Base-by-base conservation (phyloP, 2,329 filamentous ascomycete genomes). In the Colletotrichum higginsianum region DNA sequence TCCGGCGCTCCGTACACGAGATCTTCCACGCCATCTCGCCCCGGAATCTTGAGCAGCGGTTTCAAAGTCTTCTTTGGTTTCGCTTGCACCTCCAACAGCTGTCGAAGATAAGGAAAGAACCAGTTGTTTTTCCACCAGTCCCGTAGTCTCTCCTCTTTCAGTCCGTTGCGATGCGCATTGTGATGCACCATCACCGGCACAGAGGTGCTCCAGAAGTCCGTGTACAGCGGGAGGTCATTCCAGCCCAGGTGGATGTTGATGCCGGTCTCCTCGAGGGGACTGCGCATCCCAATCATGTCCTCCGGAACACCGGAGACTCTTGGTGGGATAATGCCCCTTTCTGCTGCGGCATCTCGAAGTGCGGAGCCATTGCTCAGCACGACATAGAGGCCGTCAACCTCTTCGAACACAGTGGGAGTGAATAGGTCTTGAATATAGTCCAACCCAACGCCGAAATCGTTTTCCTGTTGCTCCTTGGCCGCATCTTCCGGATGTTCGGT, bases 391-490 rank as follows among this genome's bases (percentile, higher is more conserved):
- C 78, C 76, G 52, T 78, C 76, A 0, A 72, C 62, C 40, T 79
- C 78, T 11, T 76, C 76, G 58, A 78, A 78, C 21, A 77, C 76
- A 5, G 78, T 79, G 6, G 78, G 77, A 13, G 76, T 76, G 66
- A 78, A 79, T 1, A 79, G 74, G 50, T 79, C 77, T 58, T 79
- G 78, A 11, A 72, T 42, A 38, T 79, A 79, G 52, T 79, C 78
- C 40, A 79, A 65, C 4, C 77, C 78, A 21, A 79, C 49, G n/a
- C 75, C 73, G 47, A 78, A 78, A 60, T 79, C 78, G 26, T 75
- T 76, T 7, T 55, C 57, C 11, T 53, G 53, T 1, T 62, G 46
- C 38, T 67, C 50, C 30, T 56, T 61, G 30, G 56, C 47, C 8
- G 30, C 23, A 6, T 55, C 18, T n/a, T 61, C 26, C 7, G 55